Base-by-base conservation (phyloP, 257 asterid genomes). In the Scutellaria barbata region DNA sequence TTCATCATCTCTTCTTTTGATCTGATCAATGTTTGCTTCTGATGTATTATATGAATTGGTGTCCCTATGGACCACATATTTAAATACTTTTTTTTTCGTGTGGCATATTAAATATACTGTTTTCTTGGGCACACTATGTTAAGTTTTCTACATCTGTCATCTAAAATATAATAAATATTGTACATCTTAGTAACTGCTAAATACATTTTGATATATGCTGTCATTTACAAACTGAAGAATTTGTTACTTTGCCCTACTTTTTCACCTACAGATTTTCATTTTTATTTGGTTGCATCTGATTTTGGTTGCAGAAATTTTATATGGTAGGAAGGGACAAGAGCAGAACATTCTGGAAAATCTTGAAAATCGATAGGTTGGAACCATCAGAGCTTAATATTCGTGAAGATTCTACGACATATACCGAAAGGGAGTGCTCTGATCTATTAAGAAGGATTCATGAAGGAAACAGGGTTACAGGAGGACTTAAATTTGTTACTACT, bases 261-360 rank as follows among this genome's bases (percentile, higher is more conserved):
- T 68, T 39, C 14, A 22, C 5, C n/a, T 5, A 35, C 25, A 33
- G 20, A 10, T 9, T 52, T 72, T 16, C 40, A 20, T 8, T 22
- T 68, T 35, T 56, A 40, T 11, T 59, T 63, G 72, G 35, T 80
- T 73, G 35, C 60, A 41, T 57, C 37, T 18, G 50, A 22, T 61
- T 75, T 83, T 76, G 68, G 53, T 78, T 81, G 85, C 96, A 94
- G 99, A 88, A 83, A 14, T 94, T 82, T 81, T 94, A 94, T 65
- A 87, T 94, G 96, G 77, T 94, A 41, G 99, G 99, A 76, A 85
- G 99, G 83, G 97, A 94, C 80, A 94, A 91, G 85, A 88, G 81
- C 75, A 86, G 96, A 85, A 84, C 92, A 55, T 80, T 73, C 72
- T 91, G 99, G 98, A 89, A 86, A 81, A 84, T 94, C 72, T 81